These are phyloP conservation scores for Phyllostachys edulis DNA, from an alignment of 176 grass and related monocot species.

Conservation along the genomic window DNA sequence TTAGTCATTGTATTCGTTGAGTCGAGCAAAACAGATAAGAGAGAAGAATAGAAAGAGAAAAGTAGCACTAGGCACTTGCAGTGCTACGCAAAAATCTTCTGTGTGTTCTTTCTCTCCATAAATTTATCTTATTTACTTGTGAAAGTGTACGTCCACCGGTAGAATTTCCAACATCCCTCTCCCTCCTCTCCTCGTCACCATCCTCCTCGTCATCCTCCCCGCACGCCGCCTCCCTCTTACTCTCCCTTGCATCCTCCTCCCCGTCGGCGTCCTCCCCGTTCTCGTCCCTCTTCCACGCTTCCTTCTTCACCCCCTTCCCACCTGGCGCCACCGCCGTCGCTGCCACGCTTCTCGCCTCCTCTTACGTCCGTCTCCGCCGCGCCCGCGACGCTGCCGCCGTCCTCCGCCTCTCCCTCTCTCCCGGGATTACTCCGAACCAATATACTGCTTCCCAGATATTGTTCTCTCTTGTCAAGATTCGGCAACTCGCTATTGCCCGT, in stretches of 20 bases:
- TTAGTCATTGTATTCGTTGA: too few relatives aligned
- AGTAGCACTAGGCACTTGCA: too few relatives aligned
- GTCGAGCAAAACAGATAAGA: too few relatives aligned
- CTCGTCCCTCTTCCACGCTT: conserved; percentile 24
- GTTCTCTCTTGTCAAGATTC: conserved; percentile 39
- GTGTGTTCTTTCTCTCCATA: too few relatives aligned
- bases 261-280: conserved; percentile 10
- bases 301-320: conserved; percentile 10
- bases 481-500: conserved; percentile 51
- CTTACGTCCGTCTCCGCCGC: conserved; percentile 48
- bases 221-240: conserved; percentile 12
- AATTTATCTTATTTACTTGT: too few relatives aligned
- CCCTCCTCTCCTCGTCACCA: conserved; percentile 22
- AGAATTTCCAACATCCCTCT: too few relatives aligned
- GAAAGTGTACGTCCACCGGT: too few relatives aligned
- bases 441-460: conserved; percentile 58
- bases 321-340: conserved; percentile 16
- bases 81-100: too few relatives aligned
- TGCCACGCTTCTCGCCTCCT: conserved; percentile 38
- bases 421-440: conserved; percentile 29
- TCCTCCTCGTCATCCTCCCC: conserved; percentile 29
- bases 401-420: conserved; percentile 34
- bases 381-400: conserved; percentile 41
- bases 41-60: too few relatives aligned
- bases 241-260: conserved; percentile 25